Percentiles rank a stretch among this genome's conserved stretches.
Conservation (phyloP, 768 basidiomycete species). For the Tulasnella sp. region DNA sequence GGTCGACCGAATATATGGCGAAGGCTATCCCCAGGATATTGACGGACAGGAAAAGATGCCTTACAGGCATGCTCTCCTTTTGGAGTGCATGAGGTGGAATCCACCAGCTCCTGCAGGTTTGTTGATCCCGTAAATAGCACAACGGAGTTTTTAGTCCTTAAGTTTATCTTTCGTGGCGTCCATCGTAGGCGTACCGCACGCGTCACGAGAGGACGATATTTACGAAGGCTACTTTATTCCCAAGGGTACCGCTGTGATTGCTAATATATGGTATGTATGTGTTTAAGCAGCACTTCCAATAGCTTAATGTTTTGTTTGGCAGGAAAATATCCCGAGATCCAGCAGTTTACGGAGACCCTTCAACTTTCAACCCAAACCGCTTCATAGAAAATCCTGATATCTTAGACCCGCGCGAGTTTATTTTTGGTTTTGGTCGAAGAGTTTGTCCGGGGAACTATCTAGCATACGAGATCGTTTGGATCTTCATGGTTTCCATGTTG, state of each 20-base stretch:
- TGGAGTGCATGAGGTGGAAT: background rate
- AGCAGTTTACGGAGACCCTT: background rate
- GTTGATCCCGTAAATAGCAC: background rate
- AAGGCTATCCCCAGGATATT: background rate
- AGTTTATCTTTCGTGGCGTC: no score
- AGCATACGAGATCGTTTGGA: background rate
- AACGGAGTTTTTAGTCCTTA: no score
- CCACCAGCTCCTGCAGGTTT: background rate
- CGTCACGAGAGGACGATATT: background rate
- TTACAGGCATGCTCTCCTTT: background rate
- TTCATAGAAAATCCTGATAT: background rate
- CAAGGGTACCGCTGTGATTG: background rate
- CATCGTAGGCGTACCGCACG: background rate
- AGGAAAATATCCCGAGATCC: background rate
- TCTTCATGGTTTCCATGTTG: background rate
- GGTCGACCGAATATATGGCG: background rate
- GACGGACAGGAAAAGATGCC: background rate
- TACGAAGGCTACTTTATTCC: background rate
- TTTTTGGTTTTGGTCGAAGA: constrained; percentile 13
- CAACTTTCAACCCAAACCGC: background rate
- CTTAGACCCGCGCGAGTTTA: background rate
- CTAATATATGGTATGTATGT: background rate
- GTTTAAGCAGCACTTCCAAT: no score
- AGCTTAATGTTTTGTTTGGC: no score
- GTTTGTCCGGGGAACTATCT: background rate